Base-by-base conservation (phyloP, 306 rosid species). In the Malus sieversii region DNA sequence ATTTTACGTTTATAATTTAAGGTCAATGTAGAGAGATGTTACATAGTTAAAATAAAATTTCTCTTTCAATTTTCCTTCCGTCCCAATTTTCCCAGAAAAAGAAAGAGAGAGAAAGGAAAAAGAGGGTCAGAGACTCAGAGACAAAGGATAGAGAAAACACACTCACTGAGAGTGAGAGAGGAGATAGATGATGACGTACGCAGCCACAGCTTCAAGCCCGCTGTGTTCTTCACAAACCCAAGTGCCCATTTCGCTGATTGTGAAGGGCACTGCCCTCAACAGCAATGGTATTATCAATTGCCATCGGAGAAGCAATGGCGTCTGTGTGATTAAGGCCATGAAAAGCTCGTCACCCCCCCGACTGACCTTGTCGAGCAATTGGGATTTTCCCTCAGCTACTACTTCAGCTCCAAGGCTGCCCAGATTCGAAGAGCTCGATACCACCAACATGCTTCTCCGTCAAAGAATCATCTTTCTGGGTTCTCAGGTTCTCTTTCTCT, bases 381-480 rank as follows among this genome's bases (percentile, higher is more conserved):
- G 99, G 99, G 82, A 80, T 72, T 68, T 60, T 14, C 51, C 64
- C 2, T 83, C 87, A 70, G 85, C 83, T 14, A 52, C 69, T 18
- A 16, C 80, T 53, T 81, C 92, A 8, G 48, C 92, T 64, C 86
- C 90, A 22, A 68, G 89, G 87, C 79, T 85, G 69, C 93, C 96
- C 71, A 87, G 83, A 74, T 79, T 95, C 73, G 97, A 92, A 78
- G 93, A 95, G 67, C 97, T 95, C 15, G 99, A 95, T 35, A 89
- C 90, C 51, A 85, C 97, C 62, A 92, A 89, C 70, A 90, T 89
- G 97, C 96, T 95, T 83, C 93, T 92, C 75, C 97, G 99, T 68
- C 97, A 95, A 78, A 87, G 99, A 71, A 95, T 95, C 79, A 65
- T 95, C 88, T 95, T 92, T 72, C 64, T 92, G 88, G 99, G 99